Conservation (phyloP, 495 filamentous ascomycete species). For the Trichoderma erinaceum region DNA sequence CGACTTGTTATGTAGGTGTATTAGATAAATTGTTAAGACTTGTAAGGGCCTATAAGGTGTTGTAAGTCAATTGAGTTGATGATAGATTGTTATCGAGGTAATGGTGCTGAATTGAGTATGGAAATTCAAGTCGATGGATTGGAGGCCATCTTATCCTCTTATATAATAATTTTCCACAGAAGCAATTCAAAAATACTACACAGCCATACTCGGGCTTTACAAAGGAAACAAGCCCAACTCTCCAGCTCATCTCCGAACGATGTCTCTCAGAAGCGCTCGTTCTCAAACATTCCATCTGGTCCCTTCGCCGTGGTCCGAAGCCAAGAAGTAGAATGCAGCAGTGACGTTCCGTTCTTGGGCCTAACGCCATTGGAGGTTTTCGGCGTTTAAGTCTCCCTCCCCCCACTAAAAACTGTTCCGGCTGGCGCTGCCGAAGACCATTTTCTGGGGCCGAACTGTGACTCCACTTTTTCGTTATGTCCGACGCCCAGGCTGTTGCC, state of each 20-base stretch:
- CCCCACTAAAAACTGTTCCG: not conserved
- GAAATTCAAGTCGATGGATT: not conserved
- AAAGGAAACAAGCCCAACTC: not conserved
- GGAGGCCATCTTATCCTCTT: not conserved
- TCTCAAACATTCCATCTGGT: not conserved
- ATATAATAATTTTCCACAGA: not conserved
- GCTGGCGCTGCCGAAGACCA: not conserved
- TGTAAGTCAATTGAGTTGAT: not conserved
- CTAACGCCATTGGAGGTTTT: not conserved
- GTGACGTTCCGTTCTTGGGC: not conserved
- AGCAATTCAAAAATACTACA: not conserved
- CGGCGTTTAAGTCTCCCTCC: constrained; percentile 1
- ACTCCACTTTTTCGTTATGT: no score
- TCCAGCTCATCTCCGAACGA: not conserved
- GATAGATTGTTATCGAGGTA: not conserved
- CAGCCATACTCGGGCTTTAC: not conserved
- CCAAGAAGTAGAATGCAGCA: no score
- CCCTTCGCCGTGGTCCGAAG: no score
- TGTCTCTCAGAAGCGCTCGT: not conserved
- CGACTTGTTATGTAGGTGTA: not conserved
- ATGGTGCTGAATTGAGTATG: not conserved
- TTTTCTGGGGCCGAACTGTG: not conserved
- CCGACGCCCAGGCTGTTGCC: no score
- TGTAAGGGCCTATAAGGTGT: no score
- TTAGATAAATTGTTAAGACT: no score